Evolutionary conservation across 495 filamentous ascomycete species (phyloP).

Genomic region (Aspergillus steynii): DNA sequence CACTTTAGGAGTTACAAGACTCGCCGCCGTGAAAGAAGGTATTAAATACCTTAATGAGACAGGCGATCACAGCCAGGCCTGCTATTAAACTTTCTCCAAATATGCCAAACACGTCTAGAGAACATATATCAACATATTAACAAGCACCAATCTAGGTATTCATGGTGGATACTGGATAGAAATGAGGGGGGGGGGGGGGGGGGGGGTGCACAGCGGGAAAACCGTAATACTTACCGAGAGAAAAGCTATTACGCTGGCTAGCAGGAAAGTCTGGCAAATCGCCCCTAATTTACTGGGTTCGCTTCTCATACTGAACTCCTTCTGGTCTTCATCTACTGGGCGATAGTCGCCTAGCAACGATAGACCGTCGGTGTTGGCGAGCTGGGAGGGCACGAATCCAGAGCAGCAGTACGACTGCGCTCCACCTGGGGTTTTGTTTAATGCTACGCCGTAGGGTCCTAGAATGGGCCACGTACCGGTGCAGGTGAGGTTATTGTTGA

Average conservation of each 20-base stretch:
- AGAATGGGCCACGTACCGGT: conserved; percentile 4
- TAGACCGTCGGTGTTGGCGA: conserved; percentile 4
- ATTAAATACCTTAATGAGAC: background rate
- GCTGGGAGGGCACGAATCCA: conserved; percentile 7
- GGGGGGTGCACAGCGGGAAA: background rate
- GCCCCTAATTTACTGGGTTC: background rate
- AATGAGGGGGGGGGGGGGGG: no score
- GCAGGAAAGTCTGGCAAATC: background rate
- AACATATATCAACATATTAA: conserved; percentile 1
- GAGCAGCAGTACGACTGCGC: conserved; percentile 12
- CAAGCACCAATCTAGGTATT: background rate
- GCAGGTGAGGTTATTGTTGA: background rate
- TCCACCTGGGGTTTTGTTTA: conserved; percentile 5
- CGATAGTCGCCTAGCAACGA: conserved; percentile 2
- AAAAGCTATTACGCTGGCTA: background rate
- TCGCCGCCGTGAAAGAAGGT: background rate
- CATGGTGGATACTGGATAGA: background rate
- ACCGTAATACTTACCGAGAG: background rate
- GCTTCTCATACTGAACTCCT: background rate
- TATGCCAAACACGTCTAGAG: background rate
- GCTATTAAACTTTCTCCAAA: background rate
- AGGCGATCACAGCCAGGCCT: conserved; percentile 1
- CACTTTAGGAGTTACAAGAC: no score
- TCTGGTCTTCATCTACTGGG: conserved; percentile 5
- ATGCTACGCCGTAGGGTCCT: background rate